Conservation (phyloP, 2,329 filamentous ascomycete species). For the Chalaropsis ovoidea region DNA sequence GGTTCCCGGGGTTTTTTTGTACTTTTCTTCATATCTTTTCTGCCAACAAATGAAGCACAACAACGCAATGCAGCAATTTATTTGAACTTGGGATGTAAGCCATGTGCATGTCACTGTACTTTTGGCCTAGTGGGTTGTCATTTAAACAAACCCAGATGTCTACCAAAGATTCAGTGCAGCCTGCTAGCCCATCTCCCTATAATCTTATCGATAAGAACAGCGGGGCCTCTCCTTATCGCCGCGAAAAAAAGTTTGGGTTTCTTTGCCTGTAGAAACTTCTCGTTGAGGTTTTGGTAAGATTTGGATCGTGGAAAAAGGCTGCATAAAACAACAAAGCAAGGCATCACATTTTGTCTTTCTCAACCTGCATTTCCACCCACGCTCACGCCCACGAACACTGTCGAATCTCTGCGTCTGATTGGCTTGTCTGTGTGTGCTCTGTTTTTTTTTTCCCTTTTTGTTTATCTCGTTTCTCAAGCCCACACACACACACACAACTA, state of each 20-base stretch:
- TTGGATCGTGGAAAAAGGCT: background rate
- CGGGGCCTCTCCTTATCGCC: constrained; percentile 26
- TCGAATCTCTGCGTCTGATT: too few relatives aligned
- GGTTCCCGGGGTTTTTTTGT: background rate
- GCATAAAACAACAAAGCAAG: background rate
- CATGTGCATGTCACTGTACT: background rate
- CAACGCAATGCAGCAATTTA: background rate
- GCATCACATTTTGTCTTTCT: background rate
- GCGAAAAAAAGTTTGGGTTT: constrained; percentile 19
- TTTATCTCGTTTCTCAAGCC: constrained; percentile 22
- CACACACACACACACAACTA: background rate
- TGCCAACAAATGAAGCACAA: background rate
- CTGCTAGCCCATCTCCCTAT: background rate
- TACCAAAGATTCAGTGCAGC: background rate
- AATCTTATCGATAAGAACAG: constrained; percentile 25
- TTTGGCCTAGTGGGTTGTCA: background rate
- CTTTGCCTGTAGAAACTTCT: background rate
- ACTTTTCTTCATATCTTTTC: background rate
- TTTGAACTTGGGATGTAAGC: background rate
- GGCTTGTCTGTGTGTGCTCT: background rate
- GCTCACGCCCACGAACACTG: too few relatives aligned
- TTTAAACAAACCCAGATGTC: background rate
- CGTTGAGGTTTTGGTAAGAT: background rate
- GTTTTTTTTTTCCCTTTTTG: constrained; percentile 16
- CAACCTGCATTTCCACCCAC: background rate